Base-by-base conservation (phyloP, 805 yeast genomes). In the Candida silvatica region DNA sequence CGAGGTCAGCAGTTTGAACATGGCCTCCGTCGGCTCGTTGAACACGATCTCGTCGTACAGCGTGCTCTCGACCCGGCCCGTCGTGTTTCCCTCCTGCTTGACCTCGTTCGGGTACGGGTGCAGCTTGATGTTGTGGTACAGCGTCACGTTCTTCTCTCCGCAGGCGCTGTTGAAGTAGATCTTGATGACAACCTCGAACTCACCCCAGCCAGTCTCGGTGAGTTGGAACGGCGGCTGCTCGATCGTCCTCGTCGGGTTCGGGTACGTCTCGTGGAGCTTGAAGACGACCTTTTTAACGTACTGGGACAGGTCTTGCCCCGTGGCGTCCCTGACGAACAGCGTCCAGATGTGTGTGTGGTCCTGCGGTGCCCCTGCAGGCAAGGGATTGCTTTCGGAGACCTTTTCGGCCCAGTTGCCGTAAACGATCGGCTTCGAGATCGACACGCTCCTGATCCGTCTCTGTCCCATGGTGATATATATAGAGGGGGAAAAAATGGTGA, bases 181-280 rank as follows among this genome's bases (percentile, higher is more conserved):
- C 52, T 88, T 84, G 37, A 92, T 78, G 25, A 83, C 74, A 41
- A 92, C 81, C 51, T 92, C 99, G 58, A 92, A 92, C 57, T 92
- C 99, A 45, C 99, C 99, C 99, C 99, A 92, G 0, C 99, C 99
- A 0, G 97, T 84, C 52, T 92, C 99, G 2, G 95, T 82, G 20
- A 92, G 86, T 55, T 87, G 94, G 49, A 81, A 92, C 0, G 98
- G 98, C 2, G 97, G 97, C 20, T 66, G 54, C 42, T 92, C 97
- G 12, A 90, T 68, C 2, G 92, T 71, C 37, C 99, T 65, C n/a
- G 86, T 75, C 2, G 96, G 74, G 47, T 79, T 84, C 16, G 79
- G 80, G 49, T 90, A 92, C 1, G 98, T 92, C 44, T 92, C 98
- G 57, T 92, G 98, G 17, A 92, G 65, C 54, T 92, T 92, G 66